Evolutionary conservation across 148 eudicot genomes (phyloP).

Genomic region (Spergularia marina): DNA sequence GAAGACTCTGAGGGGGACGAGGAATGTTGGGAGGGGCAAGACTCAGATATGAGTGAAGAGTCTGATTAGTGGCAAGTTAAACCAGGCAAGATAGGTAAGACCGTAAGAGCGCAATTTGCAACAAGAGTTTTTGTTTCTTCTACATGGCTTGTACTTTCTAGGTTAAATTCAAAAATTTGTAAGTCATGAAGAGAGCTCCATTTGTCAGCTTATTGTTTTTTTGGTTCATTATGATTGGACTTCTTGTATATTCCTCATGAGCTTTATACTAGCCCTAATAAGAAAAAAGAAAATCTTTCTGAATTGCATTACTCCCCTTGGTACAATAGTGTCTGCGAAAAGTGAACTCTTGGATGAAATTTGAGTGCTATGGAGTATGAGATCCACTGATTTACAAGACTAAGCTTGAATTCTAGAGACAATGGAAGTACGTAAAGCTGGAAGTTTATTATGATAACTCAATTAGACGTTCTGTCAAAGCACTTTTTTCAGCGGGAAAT

Average conservation of each 20-base stretch:
- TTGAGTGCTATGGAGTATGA: too few relatives aligned
- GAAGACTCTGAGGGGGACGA: slow-evolving; percentile 48
- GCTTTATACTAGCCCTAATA: not conserved
- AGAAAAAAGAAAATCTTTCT: not conserved
- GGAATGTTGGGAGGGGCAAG: slow-evolving; percentile 42
- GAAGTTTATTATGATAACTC: too few relatives aligned
- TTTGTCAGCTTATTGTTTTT: not conserved
- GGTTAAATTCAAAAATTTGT: not conserved
- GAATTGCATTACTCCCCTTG: not conserved
- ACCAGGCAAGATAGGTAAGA: slow-evolving; percentile 1
- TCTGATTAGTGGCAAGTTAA: slow-evolving; percentile 38
- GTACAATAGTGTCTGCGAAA: too few relatives aligned
- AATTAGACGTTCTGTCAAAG: too few relatives aligned
- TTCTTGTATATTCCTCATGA: not conserved
- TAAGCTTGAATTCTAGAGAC: too few relatives aligned
- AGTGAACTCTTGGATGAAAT: too few relatives aligned
- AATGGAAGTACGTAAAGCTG: too few relatives aligned
- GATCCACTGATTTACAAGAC: too few relatives aligned
- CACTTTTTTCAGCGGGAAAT: too few relatives aligned
- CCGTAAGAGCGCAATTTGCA: slow-evolving; percentile 20
- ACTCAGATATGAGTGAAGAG: slow-evolving; percentile 40
- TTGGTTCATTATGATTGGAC: not conserved
- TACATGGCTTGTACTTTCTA: not conserved
- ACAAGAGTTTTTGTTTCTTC: not conserved
- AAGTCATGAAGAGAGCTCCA: not conserved